phyloP scores from a whole-genome alignment of 805 yeast species.

The Saccharomycopsis malanga region DNA sequence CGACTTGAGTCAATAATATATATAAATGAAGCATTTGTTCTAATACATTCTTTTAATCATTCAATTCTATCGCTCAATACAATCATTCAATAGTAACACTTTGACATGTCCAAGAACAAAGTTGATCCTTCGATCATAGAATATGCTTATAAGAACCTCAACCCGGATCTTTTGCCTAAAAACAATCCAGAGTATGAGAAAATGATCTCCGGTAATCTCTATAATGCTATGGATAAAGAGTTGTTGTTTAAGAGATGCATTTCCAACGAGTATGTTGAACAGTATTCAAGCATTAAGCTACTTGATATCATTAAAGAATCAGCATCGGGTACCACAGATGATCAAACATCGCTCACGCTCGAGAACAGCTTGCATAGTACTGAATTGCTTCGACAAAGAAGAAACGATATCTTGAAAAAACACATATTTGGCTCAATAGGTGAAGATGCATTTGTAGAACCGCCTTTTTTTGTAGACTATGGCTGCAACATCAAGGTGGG shows the following conservation, averaged over 20 bases:
- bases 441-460: constrained; percentile 39
- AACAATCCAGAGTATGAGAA: constrained; percentile 39
- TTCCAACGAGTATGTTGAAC: constrained; percentile 3
- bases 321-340: constrained; percentile 28
- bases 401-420: constrained; percentile 30
- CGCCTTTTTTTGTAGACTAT: constrained; percentile 59
- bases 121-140: background rate
- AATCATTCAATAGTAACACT: no score
- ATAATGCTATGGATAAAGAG: constrained; percentile 29
- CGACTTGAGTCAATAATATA: no score
- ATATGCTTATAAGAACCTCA: background rate
- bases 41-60: no score
- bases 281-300: background rate
- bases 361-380: background rate
- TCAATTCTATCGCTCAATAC: no score
- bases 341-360: constrained; percentile 23
- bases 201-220: constrained; percentile 49
- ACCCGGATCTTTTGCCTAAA: constrained; percentile 18
- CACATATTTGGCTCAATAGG: constrained; percentile 45
- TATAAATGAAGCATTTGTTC: no score
- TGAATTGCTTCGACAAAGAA: constrained; percentile 28
- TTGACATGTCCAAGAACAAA: background rate
- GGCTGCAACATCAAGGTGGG: constrained; percentile 58
- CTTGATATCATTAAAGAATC: background rate
- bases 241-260: background rate